Base-by-base conservation (phyloP, 2,329 filamentous ascomycete genomes). In the Aspergillus sergii region DNA sequence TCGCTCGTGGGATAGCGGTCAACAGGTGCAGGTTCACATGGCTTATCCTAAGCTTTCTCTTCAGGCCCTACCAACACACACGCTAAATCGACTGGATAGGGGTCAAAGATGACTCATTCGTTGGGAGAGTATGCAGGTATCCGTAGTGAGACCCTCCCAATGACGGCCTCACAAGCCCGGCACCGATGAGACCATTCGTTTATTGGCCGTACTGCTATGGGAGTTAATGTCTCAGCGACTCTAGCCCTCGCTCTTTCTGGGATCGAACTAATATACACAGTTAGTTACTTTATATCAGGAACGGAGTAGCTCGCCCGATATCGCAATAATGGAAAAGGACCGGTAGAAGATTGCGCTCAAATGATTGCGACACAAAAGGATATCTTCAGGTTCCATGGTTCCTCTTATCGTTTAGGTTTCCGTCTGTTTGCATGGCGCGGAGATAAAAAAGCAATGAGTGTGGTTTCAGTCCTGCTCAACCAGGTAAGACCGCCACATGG, bases 131-230 rank as follows among this genome's bases (percentile, higher is more conserved):
- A 71, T 76, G 74, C 73, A 73, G 67, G 69, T 67, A 70, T 57
- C 74, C 74, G 74, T 64, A 68, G 39, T 75, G 66, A 75, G 73
- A 68, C 73, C 73, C 72, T 65, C 66, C 69, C 71, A 64, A 70
- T 69, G 63, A 59, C 68, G 59, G 65, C 69, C 60, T 71, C 60
- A 66, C 68, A 36, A 54, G 61, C 71, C 64, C 63, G 70, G 62
- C 57, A 34, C 58, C 60, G 57, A 63, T 54, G n/a, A 57, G 28
- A 32, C 46, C 32, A 36, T 57, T 55, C 41, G 56, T 48, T 67
- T 51, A 75, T 75, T 76, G 73, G 72, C 58, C 16, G 26, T 69
- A 43, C 54, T 50, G 16, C 48, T 23, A 53, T 58, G 59, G 62
- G 58, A 61, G 62, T 65, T 68, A 68, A 26, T 73, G 63, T 67